These are phyloP conservation scores for Nitzschia putrida DNA, from an alignment of 108 stramenopile species.

Conservation along the genomic window DNA sequence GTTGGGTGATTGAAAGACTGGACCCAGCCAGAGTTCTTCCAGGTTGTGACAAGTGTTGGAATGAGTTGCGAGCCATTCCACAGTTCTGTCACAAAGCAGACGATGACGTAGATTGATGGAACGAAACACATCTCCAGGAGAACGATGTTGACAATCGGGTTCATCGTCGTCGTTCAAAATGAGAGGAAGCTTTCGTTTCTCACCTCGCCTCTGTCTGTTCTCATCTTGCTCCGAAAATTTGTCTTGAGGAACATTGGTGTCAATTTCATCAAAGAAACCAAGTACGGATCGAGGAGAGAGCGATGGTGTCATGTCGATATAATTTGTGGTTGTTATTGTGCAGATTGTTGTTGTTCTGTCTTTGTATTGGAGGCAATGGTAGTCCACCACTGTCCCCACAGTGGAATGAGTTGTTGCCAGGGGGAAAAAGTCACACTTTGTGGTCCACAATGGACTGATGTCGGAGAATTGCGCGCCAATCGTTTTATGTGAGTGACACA, in stretches of 20 bases:
- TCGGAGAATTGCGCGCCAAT: no score
- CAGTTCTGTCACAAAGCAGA: conserved; percentile 7
- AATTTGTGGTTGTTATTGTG: no score
- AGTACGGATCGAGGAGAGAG: neutral
- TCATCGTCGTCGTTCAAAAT: conserved; percentile 8
- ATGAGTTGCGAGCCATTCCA: conserved; percentile 13
- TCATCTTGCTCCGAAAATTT: no score
- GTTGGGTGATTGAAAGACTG: conserved; percentile 27
- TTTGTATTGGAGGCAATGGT: no score
- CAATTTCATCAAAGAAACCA: neutral
- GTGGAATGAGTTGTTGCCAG: no score
- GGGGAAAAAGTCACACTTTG: no score
- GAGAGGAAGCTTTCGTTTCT: neutral
- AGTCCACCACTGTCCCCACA: no score
- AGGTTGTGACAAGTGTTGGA: neutral
- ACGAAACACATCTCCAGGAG: neutral
- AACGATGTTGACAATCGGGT: neutral
- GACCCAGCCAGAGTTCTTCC: conserved; percentile 28
- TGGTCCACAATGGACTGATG: no score
- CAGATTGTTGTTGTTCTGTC: no score
- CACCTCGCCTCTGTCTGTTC: neutral
- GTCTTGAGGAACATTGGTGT: no score
- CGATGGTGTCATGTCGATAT: no score
- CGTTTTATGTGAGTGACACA: no score
- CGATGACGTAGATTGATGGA: conserved; percentile 24